These are phyloP conservation scores for Yamadazyma kanchanaburiensis DNA, from an alignment of 1,139 yeast genomes.

Conservation along the genomic window DNA sequence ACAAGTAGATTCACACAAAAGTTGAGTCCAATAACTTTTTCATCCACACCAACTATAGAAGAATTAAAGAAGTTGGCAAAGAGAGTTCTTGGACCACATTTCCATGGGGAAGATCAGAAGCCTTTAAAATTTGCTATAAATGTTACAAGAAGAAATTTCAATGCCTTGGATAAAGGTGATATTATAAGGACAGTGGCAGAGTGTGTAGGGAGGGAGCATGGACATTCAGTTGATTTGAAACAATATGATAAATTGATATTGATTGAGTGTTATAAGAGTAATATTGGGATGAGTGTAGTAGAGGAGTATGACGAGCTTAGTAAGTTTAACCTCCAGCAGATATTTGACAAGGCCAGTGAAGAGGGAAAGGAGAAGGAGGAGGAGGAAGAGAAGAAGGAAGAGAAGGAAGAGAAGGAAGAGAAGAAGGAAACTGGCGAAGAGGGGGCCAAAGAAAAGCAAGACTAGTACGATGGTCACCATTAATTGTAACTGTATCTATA, in stretches of 20 bases:
- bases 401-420: slow-evolving; percentile 4
- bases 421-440: not conserved
- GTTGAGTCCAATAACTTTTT: slow-evolving; percentile 72
- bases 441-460: no score
- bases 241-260: slow-evolving; percentile 73
- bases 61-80: slow-evolving; percentile 60
- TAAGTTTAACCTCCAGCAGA: slow-evolving; percentile 62
- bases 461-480: no score
- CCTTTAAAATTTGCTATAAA: slow-evolving; percentile 76
- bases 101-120: slow-evolving; percentile 51
- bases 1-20: slow-evolving; percentile 74
- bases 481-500: no score
- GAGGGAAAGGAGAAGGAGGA: slow-evolving; percentile 5
- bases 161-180: slow-evolving; percentile 62
- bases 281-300: slow-evolving; percentile 79
- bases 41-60: slow-evolving; percentile 69
- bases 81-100: slow-evolving; percentile 62
- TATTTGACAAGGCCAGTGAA: slow-evolving; percentile 45
- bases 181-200: slow-evolving; percentile 72
- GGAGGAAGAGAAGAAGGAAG: slow-evolving; percentile 2
- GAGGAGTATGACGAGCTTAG: slow-evolving; percentile 54
- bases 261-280: slow-evolving; percentile 84
- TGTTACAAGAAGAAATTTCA: slow-evolving; percentile 75
- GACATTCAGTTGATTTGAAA: slow-evolving; percentile 79
- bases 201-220: slow-evolving; percentile 64